Evolutionary conservation across 2,329 filamentous ascomycete genomes (phyloP).

Genomic region (Saccharata proteae): DNA sequence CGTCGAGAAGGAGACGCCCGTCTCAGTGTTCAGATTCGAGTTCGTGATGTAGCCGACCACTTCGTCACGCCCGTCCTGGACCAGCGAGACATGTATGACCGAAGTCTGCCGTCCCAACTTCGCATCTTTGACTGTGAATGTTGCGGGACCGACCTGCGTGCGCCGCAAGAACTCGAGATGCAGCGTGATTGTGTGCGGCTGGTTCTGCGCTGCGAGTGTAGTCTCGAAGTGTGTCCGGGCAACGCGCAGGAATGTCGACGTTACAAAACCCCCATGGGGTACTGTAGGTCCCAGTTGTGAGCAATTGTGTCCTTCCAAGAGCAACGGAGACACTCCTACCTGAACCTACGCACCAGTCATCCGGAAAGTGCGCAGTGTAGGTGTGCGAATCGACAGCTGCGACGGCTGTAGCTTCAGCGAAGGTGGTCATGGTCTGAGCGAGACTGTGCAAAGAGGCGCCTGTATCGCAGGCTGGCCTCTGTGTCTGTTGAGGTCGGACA

Average conservation of each 20-base stretch:
- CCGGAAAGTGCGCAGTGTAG: conserved; percentile 43
- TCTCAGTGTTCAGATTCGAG: conserved; percentile 47
- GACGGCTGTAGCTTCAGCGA: conserved; percentile 38
- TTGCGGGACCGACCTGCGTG: conserved; percentile 45
- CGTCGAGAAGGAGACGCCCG: conserved; percentile 45
- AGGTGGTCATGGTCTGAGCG: conserved; percentile 23
- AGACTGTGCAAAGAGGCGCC: not conserved
- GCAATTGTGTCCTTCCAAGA: not conserved
- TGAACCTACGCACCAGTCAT: conserved; percentile 54
- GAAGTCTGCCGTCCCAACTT: conserved; percentile 54
- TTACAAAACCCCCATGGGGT: conserved; percentile 60
- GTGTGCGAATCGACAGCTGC: conserved; percentile 40
- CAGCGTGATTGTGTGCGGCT: conserved; percentile 51
- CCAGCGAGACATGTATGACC: conserved; percentile 49
- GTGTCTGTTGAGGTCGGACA: no score
- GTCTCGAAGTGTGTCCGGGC: conserved; percentile 47
- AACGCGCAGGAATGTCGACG: conserved; percentile 48
- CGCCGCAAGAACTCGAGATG: conserved; percentile 55
- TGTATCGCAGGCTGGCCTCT: no score
- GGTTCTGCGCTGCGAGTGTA: conserved; percentile 44
- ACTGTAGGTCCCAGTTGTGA: conserved; percentile 32
- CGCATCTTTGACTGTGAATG: conserved; percentile 47
- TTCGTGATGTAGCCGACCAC: conserved; percentile 55
- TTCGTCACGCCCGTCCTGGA: conserved; percentile 46
- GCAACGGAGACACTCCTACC: conserved; percentile 29